phyloP scores from a whole-genome alignment of 2,329 filamentous ascomycete species.

The Fusarium anguioides region DNA sequence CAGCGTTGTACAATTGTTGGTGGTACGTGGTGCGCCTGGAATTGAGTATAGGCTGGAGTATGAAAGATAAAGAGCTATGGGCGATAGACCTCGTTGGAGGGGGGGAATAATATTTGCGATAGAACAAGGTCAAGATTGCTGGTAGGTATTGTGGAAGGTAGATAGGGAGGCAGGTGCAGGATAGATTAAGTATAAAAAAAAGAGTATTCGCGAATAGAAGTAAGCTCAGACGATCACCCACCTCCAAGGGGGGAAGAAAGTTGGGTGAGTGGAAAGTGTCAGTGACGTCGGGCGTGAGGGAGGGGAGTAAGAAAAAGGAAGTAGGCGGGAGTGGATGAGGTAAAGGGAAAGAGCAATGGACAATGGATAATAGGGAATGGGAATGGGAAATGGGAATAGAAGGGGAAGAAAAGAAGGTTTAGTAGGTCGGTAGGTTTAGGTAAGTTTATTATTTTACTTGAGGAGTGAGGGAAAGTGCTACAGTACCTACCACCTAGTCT shows the following conservation, averaged over 20 bases:
- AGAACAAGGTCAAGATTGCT: background rate
- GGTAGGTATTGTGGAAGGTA: background rate
- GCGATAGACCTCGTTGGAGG: conserved; percentile 15
- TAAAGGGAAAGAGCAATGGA: conserved; percentile 4
- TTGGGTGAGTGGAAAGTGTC: background rate
- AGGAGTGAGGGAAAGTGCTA: conserved; percentile 26
- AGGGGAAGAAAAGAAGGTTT: conserved; percentile 33
- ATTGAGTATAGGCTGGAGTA: conserved; percentile 4
- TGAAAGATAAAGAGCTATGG: conserved; percentile 29
- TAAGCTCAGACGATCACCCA: conserved; percentile 22
- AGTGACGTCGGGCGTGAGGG: conserved; percentile 24
- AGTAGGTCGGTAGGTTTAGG: conserved; percentile 23
- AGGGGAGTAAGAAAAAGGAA: background rate
- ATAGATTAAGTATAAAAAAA: conserved; percentile 21
- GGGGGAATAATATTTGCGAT: background rate
- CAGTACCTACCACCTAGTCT: conserved; percentile 20
- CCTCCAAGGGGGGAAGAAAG: conserved; percentile 7
- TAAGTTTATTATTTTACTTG: conserved; percentile 22
- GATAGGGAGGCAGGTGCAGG: background rate
- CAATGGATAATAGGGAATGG: conserved; percentile 5
- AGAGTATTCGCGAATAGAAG: conserved; percentile 10
- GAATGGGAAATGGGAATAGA: conserved; percentile 19
- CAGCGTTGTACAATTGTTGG: conserved; percentile 30
- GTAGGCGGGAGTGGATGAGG: conserved; percentile 4
- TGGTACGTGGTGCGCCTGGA: conserved; percentile 21